These are phyloP conservation scores for Toxoplasma gondii DNA, from an alignment of 169 alveolate species.

Conservation along the genomic window DNA sequence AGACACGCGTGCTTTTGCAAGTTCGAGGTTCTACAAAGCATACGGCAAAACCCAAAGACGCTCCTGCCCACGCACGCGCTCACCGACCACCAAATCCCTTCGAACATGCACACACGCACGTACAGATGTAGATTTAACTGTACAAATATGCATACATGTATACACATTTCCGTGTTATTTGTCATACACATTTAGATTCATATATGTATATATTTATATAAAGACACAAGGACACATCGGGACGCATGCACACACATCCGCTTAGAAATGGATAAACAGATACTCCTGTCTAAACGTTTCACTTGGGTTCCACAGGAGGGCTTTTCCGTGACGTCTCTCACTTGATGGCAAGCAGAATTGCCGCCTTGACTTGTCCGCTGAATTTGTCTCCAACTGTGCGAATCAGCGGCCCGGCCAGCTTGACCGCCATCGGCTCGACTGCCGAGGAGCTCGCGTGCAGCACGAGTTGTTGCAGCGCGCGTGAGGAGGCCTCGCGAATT, in stretches of 20 bases:
- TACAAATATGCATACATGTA: neutral
- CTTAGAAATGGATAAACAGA: too few species aligned
- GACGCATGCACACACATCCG: too few species aligned
- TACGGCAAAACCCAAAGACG: neutral
- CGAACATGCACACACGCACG: too few species aligned
- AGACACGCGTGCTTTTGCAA: neutral
- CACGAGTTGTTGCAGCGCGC: conserved; percentile 65
- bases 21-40: neutral
- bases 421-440: conserved; percentile 72
- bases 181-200: too few species aligned
- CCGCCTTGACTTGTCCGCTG: conserved; percentile 71
- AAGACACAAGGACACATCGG: too few species aligned
- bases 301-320: too few species aligned
- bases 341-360: conserved; percentile 71
- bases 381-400: conserved; percentile 75
- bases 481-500: conserved; percentile 67
- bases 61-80: neutral
- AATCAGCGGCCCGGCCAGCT: conserved; percentile 78
- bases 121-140: neutral
- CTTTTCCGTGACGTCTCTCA: neutral
- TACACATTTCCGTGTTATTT: neutral
- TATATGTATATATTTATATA: too few species aligned
- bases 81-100: neutral
- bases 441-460: conserved; percentile 56
- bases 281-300: too few species aligned